Conservation (phyloP, 371 early-diverging fungal genomes). For the Apophysomyces sp. region DNA sequence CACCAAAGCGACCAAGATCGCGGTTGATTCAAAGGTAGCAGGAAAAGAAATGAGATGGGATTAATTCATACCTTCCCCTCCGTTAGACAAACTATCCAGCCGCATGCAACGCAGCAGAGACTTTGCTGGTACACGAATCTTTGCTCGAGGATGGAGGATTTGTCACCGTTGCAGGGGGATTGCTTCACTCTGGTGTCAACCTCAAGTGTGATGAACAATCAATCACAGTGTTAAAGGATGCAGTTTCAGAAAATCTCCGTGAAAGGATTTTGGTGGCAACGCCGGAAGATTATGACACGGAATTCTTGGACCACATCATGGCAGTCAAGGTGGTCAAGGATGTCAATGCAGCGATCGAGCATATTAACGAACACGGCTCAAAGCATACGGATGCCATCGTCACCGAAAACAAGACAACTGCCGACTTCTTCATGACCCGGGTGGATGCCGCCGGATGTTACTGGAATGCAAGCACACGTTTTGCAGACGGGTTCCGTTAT, state of each 20-base stretch:
- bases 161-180: conserved; percentile 49
- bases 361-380: conserved; percentile 90
- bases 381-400: conserved; percentile 95
- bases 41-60: too few species aligned
- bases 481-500: conserved; percentile 98
- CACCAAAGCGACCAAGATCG: conserved; percentile 70
- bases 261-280: conserved; percentile 25
- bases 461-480: conserved; percentile 95
- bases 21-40: conserved; percentile 86
- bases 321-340: conserved; percentile 80
- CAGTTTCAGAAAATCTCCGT: conserved; percentile 12
- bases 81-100: conserved; percentile 91
- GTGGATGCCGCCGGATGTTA: conserved; percentile 98
- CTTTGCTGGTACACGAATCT: conserved; percentile 77
- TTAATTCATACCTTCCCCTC: too few species aligned
- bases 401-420: conserved; percentile 71
- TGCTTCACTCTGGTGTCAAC: conserved; percentile 58
- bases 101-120: conserved; percentile 95
- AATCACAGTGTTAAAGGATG: conserved; percentile 21
- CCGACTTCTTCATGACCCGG: conserved; percentile 82
- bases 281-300: conserved; percentile 78
- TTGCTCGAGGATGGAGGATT: conserved; percentile 52
- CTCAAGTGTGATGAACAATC: conserved; percentile 59
- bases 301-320: conserved; percentile 85
- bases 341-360: conserved; percentile 81